Percentiles rank a stretch among this genome's conserved stretches.
Evolutionary conservation across 306 rosid species (phyloP).

Genomic region (Inga laurina): DNA sequence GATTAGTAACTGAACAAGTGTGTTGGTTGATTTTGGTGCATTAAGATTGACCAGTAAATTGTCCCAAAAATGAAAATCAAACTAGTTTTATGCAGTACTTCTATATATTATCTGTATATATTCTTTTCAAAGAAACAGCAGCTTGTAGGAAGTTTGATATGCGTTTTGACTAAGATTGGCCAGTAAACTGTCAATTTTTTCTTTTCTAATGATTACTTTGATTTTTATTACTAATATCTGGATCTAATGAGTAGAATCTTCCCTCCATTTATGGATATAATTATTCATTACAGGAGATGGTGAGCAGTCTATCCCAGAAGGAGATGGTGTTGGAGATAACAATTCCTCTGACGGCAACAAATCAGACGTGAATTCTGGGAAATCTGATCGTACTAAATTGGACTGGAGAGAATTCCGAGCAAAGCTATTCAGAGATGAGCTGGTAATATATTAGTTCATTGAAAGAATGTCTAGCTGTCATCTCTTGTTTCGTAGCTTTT

Average conservation of each 20-base stretch:
- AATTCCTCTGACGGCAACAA: constrained; percentile 57
- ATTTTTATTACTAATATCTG: not conserved
- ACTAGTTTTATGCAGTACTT: not conserved
- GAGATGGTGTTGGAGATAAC: constrained; percentile 63
- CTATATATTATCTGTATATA: not conserved
- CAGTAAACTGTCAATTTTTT: not conserved
- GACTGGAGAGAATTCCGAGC: constrained; percentile 99
- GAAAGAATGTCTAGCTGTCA: constrained; percentile 3
- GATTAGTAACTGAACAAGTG: not conserved
- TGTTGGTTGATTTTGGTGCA: not conserved
- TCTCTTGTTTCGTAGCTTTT: constrained; percentile 3
- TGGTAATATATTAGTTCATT: constrained; percentile 57
- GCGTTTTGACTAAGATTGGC: not conserved
- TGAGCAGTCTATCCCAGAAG: constrained; percentile 74
- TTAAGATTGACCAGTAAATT: not conserved
- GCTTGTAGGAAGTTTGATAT: not conserved
- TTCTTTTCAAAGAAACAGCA: not conserved
- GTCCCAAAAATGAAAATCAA: not conserved
- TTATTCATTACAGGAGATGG: constrained; percentile 64
- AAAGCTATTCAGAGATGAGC: constrained; percentile 69
- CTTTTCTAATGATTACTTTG: constrained; percentile 21
- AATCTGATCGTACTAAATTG: constrained; percentile 46
- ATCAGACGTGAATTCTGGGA: constrained; percentile 50
- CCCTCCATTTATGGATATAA: constrained; percentile 17
- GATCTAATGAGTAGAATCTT: not conserved